A percentile compares a stretch with the other conserved stretches of the same genome.
Conservation (phyloP, 2,329 filamentous ascomycete species). For the Pseudocercospora crystallina region DNA sequence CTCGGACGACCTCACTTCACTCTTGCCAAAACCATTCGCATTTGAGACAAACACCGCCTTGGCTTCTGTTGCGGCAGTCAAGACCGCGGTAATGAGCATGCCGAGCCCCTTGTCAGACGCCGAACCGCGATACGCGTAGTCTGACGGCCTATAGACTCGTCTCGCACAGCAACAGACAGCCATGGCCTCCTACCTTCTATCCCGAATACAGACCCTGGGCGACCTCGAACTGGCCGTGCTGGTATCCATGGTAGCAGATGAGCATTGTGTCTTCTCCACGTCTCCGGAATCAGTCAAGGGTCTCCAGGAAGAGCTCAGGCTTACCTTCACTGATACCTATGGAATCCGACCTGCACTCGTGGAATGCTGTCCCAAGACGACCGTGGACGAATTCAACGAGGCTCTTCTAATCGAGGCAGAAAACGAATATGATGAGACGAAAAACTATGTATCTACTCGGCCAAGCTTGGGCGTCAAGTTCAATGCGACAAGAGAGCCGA, state of each 20-base stretch:
- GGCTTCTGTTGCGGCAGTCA: too few species aligned
- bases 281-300: slow-evolving; percentile 44
- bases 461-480: slow-evolving; percentile 17
- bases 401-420: slow-evolving; percentile 58
- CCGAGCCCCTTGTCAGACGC: too few species aligned
- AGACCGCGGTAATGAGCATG: too few species aligned
- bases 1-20: too few species aligned
- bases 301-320: slow-evolving; percentile 46
- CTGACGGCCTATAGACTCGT: too few species aligned
- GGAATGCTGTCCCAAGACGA: slow-evolving; percentile 70
- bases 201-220: slow-evolving; percentile 72
- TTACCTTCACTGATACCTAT: slow-evolving; percentile 70
- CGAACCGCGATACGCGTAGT: too few species aligned
- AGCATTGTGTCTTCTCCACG: slow-evolving; percentile 87
- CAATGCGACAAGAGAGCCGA: slow-evolving; percentile 12
- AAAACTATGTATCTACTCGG: slow-evolving; percentile 3
- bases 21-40: too few species aligned
- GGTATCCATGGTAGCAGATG: slow-evolving; percentile 74
- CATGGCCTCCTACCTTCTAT: slow-evolving; percentile 6
- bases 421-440: slow-evolving; percentile 15
- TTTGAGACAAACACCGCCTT: too few species aligned
- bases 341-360: slow-evolving; percentile 68
- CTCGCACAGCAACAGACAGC: too few species aligned
- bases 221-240: slow-evolving; percentile 86
- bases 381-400: slow-evolving; percentile 76